These are phyloP conservation scores for Stylosanthes scabra DNA, from an alignment of 331 rosid species.

Conservation along the genomic window DNA sequence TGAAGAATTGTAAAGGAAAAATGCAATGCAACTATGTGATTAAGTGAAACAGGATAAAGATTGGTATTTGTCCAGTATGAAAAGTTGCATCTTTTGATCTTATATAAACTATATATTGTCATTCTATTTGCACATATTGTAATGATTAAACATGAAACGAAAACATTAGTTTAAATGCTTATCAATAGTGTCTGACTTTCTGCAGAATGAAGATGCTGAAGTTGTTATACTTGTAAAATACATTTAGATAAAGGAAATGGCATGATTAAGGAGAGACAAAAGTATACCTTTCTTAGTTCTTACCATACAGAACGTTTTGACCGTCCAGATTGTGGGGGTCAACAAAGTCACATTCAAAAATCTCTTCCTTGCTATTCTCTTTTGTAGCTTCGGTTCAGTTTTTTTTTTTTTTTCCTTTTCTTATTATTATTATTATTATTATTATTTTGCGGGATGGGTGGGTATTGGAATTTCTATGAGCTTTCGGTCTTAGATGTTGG, in stretches of 20 bases:
- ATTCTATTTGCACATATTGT: background rate
- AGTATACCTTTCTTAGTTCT: too few species aligned
- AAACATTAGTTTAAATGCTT: background rate
- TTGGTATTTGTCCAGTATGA: constrained; percentile 11
- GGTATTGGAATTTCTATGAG: too few species aligned
- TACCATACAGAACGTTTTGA: too few species aligned
- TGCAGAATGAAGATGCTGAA: background rate
- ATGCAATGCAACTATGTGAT: constrained; percentile 15
- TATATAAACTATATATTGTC: background rate
- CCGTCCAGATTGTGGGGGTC: too few species aligned
- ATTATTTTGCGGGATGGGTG: too few species aligned
- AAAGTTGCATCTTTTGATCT: constrained; percentile 13
- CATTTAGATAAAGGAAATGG: background rate
- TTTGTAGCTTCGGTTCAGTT: too few species aligned
- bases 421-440: too few species aligned
- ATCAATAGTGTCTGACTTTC: background rate
- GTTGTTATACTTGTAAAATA: background rate
- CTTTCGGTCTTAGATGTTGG: too few species aligned
- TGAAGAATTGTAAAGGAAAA: constrained; percentile 3
- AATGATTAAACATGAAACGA: background rate
- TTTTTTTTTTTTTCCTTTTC: too few species aligned
- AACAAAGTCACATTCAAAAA: too few species aligned
- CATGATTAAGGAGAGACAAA: too few species aligned
- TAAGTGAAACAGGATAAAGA: constrained; percentile 6
- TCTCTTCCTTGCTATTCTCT: too few species aligned